phyloP scores from a whole-genome alignment of 2,329 filamentous ascomycete species.

The Fusarium haematococcum region DNA sequence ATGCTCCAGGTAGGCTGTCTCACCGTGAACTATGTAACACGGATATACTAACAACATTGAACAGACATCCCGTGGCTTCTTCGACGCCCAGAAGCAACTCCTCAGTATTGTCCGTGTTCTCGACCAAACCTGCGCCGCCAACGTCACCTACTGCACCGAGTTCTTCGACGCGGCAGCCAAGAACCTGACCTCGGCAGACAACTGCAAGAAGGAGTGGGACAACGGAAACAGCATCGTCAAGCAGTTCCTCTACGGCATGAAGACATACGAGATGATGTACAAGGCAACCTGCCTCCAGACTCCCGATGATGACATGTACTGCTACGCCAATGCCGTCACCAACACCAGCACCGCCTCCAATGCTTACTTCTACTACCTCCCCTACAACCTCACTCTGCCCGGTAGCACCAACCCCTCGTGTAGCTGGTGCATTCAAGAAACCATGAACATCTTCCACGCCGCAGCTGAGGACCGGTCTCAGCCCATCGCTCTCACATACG shows the following conservation, averaged over 20 bases:
- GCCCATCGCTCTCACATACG: slow-evolving; percentile 77
- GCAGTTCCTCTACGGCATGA: slow-evolving; percentile 80
- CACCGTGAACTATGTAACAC: no score
- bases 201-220: slow-evolving; percentile 79
- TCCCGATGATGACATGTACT: slow-evolving; percentile 74
- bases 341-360: slow-evolving; percentile 78
- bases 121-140: slow-evolving; percentile 79
- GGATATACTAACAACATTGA: slow-evolving; percentile 13
- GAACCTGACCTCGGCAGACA: slow-evolving; percentile 69
- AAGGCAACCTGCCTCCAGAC: slow-evolving; percentile 83
- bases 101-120: slow-evolving; percentile 81
- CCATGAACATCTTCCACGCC: slow-evolving; percentile 83
- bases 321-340: slow-evolving; percentile 85
- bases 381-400: slow-evolving; percentile 79
- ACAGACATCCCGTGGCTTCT: slow-evolving; percentile 86
- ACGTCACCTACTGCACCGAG: slow-evolving; percentile 72
- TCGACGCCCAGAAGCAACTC: slow-evolving; percentile 78
- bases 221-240: slow-evolving; percentile 76
- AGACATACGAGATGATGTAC: slow-evolving; percentile 83
- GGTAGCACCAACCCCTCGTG: slow-evolving; percentile 78
- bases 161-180: slow-evolving; percentile 74
- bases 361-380: slow-evolving; percentile 86
- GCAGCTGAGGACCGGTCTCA: slow-evolving; percentile 75
- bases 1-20: slow-evolving; percentile 76
- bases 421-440: slow-evolving; percentile 79